Percentiles rank a stretch among this genome's conserved stretches.
phyloP scores from a whole-genome alignment of 1,139 yeast species.

The Magnusiomyces ingens region DNA sequence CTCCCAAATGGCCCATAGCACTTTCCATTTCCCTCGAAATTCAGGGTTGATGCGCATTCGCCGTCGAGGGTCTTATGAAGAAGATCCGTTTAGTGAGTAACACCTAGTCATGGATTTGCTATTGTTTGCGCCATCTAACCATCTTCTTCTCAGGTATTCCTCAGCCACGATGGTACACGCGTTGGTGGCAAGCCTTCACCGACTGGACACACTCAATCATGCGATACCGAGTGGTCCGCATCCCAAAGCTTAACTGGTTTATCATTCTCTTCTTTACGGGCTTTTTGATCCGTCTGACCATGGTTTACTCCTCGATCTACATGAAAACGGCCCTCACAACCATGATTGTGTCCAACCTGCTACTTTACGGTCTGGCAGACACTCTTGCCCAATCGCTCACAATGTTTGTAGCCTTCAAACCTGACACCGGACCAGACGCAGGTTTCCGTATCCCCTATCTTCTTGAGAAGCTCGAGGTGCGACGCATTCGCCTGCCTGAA shows the following conservation, averaged over 20 bases:
- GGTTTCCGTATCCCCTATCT: slow-evolving; percentile 23
- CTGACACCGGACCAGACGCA: slow-evolving; percentile 22
- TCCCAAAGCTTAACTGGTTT: slow-evolving; percentile 34
- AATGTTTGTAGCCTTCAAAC: slow-evolving; percentile 25
- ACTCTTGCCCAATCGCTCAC: slow-evolving; percentile 74
- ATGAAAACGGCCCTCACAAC: slow-evolving; percentile 62
- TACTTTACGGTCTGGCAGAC: slow-evolving; percentile 83
- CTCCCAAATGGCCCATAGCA: too few species aligned
- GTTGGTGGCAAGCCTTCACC: too few species aligned
- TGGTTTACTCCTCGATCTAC: slow-evolving; percentile 45
- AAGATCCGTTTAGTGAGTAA: not conserved
- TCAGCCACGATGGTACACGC: too few species aligned
- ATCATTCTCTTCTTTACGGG: slow-evolving; percentile 29
- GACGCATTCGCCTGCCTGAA: slow-evolving; percentile 28
- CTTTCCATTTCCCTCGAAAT: not conserved
- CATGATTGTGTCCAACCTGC: slow-evolving; percentile 73
- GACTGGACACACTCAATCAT: too few species aligned
- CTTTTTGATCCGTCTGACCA: slow-evolving; percentile 30
- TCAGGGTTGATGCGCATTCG: not conserved
- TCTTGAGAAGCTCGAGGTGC: slow-evolving; percentile 33
- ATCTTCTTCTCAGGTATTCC: too few species aligned
- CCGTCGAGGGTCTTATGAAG: slow-evolving; percentile 1
- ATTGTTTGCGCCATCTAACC: not conserved
- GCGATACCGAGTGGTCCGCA: slow-evolving; percentile 23
- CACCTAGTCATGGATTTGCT: not conserved